A percentile compares a stretch with the other conserved stretches of the same genome.
Conservation (phyloP, 2,329 filamentous ascomycete genomes). For the Curvularia eragrostidis region DNA sequence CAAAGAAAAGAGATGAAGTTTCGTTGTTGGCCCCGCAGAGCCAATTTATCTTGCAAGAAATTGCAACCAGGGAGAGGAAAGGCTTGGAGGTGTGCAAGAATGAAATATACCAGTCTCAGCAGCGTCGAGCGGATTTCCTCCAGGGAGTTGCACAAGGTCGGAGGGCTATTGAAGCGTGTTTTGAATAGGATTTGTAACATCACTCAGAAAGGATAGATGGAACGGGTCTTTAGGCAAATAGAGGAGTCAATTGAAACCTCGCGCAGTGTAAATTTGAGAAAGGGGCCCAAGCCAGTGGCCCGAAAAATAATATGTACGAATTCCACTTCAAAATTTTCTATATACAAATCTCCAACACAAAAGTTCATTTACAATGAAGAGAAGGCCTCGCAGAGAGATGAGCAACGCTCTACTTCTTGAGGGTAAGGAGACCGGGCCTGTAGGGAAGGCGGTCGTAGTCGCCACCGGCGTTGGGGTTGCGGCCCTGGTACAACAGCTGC, state of each 20-base stretch:
- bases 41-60: slow-evolving; percentile 4
- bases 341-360: slow-evolving; percentile 11
- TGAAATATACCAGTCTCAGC: slow-evolving; percentile 4
- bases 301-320: not conserved
- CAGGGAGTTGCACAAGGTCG: slow-evolving; percentile 1
- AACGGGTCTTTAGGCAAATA: not conserved
- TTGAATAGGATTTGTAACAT: not conserved
- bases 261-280: not conserved
- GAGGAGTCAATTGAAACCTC: slow-evolving; percentile 4
- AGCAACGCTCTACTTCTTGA: slow-evolving; percentile 9
- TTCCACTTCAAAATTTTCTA: slow-evolving; percentile 5
- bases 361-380: slow-evolving; percentile 15
- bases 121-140: slow-evolving; percentile 3
- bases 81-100: slow-evolving; percentile 19
- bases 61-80: slow-evolving; percentile 19
- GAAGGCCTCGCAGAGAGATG: not conserved
- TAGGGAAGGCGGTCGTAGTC: slow-evolving; percentile 63
- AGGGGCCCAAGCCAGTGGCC: not conserved
- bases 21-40: not conserved
- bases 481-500: slow-evolving; percentile 69
- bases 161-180: slow-evolving; percentile 9
- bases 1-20: not conserved
- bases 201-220: not conserved
- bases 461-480: slow-evolving; percentile 50
- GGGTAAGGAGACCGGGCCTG: slow-evolving; percentile 53